Evolutionary conservation across 192 early-diverging fungal genomes (phyloP), one percentile per base, ranked within the genome.

Genomic region (Backusella mclennaniae): DNA sequence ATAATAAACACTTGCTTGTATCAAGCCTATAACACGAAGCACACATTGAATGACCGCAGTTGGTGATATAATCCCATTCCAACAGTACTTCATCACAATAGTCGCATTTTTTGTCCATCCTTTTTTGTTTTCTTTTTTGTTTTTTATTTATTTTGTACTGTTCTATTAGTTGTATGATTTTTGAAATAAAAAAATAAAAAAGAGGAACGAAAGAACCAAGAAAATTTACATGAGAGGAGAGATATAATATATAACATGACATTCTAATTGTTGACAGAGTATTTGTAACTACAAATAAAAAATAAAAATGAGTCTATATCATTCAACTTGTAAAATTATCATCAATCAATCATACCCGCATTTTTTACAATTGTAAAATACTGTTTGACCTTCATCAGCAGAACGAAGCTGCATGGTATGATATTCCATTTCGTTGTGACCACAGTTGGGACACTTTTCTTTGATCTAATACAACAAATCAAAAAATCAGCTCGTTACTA

Each of bases 331-430:
- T 12, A 2, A 2, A 26, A 26, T 26, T 5, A 35, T 33, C 17
- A 35, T 73, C 19, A 12, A 39, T 39, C 38, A 39, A 38, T 84
- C 87, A 75, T 93, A 95, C 86, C 96, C 96, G 87, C 98, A 99
- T 85, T 97, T 95, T 44, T 90, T 88, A 85, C 98, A 99, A 76
- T 89, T 93, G 85, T 97, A 98, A 81, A 99, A 99, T n/a, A 99
- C 90, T n/a, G 98, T 99, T 85, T 99, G 98, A 49, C 98, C 98
- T 92, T 99, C 98, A 90, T 99, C 98, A 15, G 98, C 98, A 75
- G 94, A 95, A 56, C 98, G 93, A 80, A 99, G 85, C 83, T 99
- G 98, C 84, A 96, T 94, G 3, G 98, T 98, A 79, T 97, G 92
- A 84, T 95, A 99, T 17, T 90, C 92, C 95, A 99, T 96, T 86